Percentiles rank a stretch among this genome's conserved stretches.
Evolutionary conservation across 2,329 filamentous ascomycete genomes (phyloP).

Genomic region (Helotiales sp.): DNA sequence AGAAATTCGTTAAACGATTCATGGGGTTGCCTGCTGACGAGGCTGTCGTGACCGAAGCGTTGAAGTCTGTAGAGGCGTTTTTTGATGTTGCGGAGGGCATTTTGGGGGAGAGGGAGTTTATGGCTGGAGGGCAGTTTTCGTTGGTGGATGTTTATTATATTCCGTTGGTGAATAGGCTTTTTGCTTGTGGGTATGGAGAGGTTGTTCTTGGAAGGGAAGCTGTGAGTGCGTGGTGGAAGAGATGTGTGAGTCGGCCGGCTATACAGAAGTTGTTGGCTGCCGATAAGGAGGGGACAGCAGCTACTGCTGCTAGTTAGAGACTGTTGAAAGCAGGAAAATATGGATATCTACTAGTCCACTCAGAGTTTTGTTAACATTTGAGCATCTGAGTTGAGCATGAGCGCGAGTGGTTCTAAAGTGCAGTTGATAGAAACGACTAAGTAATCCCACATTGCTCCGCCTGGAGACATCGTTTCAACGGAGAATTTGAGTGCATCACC

Average conservation of each 20-base stretch:
- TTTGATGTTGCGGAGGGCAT: slow-evolving; percentile 51
- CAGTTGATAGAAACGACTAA: too few species aligned
- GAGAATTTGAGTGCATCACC: too few species aligned
- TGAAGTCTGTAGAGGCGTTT: slow-evolving; percentile 47
- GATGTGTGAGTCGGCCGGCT: slow-evolving; percentile 46
- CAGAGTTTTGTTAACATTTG: not conserved
- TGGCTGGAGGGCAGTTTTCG: slow-evolving; percentile 51
- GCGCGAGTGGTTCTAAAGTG: too few species aligned
- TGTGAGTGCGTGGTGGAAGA: slow-evolving; percentile 51
- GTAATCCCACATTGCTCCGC: too few species aligned
- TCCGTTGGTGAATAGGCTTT: slow-evolving; percentile 50
- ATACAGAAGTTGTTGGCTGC: slow-evolving; percentile 45
- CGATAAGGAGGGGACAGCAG: slow-evolving; percentile 44
- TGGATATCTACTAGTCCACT: too few species aligned
- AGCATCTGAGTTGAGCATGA: not conserved
- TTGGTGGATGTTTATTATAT: slow-evolving; percentile 55
- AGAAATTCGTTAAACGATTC: slow-evolving; percentile 52
- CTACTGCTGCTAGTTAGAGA: slow-evolving; percentile 37
- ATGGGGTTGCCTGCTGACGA: slow-evolving; percentile 51
- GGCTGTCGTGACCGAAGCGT: slow-evolving; percentile 46
- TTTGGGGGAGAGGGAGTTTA: slow-evolving; percentile 49
- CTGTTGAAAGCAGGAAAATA: not conserved
- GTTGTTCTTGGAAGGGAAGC: slow-evolving; percentile 45
- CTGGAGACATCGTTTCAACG: too few species aligned
- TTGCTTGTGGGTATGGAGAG: slow-evolving; percentile 48